Conservation (phyloP, 2,329 filamentous ascomycete species). For the Neofusicoccum cordaticola region DNA sequence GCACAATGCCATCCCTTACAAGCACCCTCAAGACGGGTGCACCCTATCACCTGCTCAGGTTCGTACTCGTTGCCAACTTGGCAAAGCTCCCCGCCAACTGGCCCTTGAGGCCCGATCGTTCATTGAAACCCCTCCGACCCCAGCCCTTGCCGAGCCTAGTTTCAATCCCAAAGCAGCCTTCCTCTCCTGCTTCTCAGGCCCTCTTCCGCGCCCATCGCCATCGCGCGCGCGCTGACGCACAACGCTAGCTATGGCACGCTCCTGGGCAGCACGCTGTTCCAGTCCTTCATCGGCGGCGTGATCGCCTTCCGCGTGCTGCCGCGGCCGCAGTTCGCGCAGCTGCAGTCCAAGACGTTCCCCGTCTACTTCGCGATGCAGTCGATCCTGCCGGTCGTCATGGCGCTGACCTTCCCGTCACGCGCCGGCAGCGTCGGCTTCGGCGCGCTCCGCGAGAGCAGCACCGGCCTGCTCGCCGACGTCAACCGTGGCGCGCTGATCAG, state of each 20-base stretch:
- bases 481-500: conserved; percentile 48
- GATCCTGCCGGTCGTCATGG: conserved; percentile 67
- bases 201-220: neutral
- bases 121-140: neutral
- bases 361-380: conserved; percentile 87
- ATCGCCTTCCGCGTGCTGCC: conserved; percentile 75
- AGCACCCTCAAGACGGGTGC: conserved; percentile 58
- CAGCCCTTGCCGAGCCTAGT: conserved; percentile 18
- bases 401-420: conserved; percentile 68
- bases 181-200: conserved; percentile 16
- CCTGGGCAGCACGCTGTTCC: conserved; percentile 81
- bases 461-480: conserved; percentile 9
- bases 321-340: conserved; percentile 73
- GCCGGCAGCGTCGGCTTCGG: conserved; percentile 16
- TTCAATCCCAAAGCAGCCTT: conserved; percentile 20
- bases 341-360: conserved; percentile 81
- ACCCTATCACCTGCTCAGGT: conserved; percentile 76
- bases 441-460: neutral
- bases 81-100: neutral
- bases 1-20: conserved; percentile 45
- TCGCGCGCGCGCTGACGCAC: conserved; percentile 34
- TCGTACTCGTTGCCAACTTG: conserved; percentile 22
- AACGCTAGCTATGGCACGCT: conserved; percentile 71
- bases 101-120: neutral
- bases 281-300: conserved; percentile 74